Evolutionary conservation across 1,139 yeast species (phyloP).

Genomic region (Geotrichum cucujoidarum): DNA sequence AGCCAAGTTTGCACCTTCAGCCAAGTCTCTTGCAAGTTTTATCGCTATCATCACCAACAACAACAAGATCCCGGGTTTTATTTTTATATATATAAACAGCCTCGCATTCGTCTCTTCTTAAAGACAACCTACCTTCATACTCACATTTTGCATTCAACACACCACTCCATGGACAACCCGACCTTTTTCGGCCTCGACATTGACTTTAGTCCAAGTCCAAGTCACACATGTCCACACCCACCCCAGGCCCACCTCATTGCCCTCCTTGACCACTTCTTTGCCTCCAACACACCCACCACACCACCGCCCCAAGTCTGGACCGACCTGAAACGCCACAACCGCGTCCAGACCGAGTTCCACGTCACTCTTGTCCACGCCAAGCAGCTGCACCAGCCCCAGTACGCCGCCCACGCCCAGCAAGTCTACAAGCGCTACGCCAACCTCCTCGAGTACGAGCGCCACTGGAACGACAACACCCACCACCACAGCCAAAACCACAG

Average conservation of each 20-base stretch:
- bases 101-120: too few relatives aligned
- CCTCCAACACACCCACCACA: constrained; percentile 16
- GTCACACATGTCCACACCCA: background rate
- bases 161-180: too few relatives aligned
- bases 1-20: too few relatives aligned
- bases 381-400: background rate
- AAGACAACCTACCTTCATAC: too few relatives aligned
- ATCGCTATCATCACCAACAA: too few relatives aligned
- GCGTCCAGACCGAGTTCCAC: constrained; percentile 62
- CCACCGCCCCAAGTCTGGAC: constrained; percentile 27
- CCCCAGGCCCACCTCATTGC: constrained; percentile 12
- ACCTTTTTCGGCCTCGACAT: background rate
- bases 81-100: too few relatives aligned
- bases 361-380: constrained; percentile 65
- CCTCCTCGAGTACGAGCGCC: background rate
- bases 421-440: background rate
- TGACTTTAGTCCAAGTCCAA: background rate
- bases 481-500: background rate
- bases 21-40: too few relatives aligned
- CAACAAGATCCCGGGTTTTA: too few relatives aligned
- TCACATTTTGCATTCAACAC: too few relatives aligned
- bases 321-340: constrained; percentile 35
- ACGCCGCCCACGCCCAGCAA: background rate
- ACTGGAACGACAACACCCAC: background rate
- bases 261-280: constrained; percentile 23